phyloP scores from a whole-genome alignment of 352 stramenopile species.

The Phytophthora parvispora region DNA sequence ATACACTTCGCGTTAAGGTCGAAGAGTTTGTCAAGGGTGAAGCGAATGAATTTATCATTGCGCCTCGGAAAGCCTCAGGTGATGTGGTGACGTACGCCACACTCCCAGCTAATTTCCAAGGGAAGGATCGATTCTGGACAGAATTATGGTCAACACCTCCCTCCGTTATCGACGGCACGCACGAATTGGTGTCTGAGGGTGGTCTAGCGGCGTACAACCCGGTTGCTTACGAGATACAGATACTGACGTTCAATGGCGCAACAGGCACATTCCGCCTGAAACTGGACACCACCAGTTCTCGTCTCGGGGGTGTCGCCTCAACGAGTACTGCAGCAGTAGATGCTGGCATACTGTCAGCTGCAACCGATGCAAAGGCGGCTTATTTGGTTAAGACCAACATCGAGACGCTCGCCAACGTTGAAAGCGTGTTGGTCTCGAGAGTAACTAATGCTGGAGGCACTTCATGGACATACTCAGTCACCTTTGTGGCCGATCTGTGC shows the following conservation, averaged over 20 bases:
- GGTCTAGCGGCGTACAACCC: slow-evolving; percentile 94
- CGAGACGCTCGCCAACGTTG: slow-evolving; percentile 83
- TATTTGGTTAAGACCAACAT: slow-evolving; percentile 87
- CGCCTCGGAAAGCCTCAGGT: slow-evolving; percentile 94
- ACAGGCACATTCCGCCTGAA: slow-evolving; percentile 75
- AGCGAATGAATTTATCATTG: slow-evolving; percentile 96
- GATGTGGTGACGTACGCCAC: slow-evolving; percentile 91
- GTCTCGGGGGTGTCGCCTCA: slow-evolving; percentile 54
- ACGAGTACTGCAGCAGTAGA: slow-evolving; percentile 58
- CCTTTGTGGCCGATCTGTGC: slow-evolving; percentile 90
- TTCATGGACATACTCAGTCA: slow-evolving; percentile 86
- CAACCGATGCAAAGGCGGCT: slow-evolving; percentile 62
- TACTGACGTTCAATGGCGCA: slow-evolving; percentile 73
- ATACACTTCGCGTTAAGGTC: slow-evolving; percentile 60
- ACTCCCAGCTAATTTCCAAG: slow-evolving; percentile 83
- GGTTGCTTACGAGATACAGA: slow-evolving; percentile 92
- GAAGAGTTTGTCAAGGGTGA: slow-evolving; percentile 95
- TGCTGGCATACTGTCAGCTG: slow-evolving; percentile 47
- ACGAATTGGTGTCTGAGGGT: slow-evolving; percentile 93
- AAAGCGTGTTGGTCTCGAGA: slow-evolving; percentile 85
- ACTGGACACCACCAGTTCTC: slow-evolving; percentile 77
- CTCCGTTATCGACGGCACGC: slow-evolving; percentile 88
- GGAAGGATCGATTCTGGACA: slow-evolving; percentile 96
- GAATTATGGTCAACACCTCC: slow-evolving; percentile 93
- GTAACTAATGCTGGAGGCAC: slow-evolving; percentile 31